Evolutionary conservation across 257 asterid genomes (phyloP).

Genomic region (Penstemon davidsonii): DNA sequence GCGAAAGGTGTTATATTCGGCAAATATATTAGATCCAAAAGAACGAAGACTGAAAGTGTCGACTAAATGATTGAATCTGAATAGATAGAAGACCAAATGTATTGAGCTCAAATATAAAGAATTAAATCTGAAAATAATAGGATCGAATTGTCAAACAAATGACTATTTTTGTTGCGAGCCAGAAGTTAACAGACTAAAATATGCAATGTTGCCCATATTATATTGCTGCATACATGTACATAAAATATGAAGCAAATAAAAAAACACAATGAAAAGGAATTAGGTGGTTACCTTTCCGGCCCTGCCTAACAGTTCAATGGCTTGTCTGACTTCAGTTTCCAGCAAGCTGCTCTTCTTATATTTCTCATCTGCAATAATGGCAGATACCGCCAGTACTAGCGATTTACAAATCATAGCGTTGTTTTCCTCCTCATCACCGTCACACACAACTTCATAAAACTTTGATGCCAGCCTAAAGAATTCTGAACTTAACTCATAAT

Average conservation of each 20-base stretch:
- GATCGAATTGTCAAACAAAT: too few species aligned
- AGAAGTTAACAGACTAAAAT: too few species aligned
- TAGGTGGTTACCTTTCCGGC: conserved; percentile 78
- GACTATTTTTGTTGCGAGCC: too few species aligned
- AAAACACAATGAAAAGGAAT: not conserved
- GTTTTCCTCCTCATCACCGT: conserved; percentile 55
- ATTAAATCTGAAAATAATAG: too few species aligned
- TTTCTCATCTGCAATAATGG: conserved; percentile 73
- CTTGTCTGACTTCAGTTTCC: conserved; percentile 71
- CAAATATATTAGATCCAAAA: too few species aligned
- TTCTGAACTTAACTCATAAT: conserved; percentile 59
- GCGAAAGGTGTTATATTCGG: too few species aligned
- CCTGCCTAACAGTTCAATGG: conserved; percentile 64
- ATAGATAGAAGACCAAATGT: too few species aligned
- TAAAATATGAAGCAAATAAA: not conserved
- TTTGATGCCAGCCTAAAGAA: conserved; percentile 83
- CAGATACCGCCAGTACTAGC: conserved; percentile 64
- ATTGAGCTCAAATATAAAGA: too few species aligned
- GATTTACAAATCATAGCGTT: conserved; percentile 72
- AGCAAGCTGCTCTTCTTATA: conserved; percentile 44
- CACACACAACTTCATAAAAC: conserved; percentile 49
- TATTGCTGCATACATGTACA: too few species aligned
- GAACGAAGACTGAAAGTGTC: too few species aligned
- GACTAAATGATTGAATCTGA: too few species aligned
- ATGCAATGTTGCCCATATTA: too few species aligned